Percentiles rank a stretch among this genome's conserved stretches.
Evolutionary conservation across 2,329 filamentous ascomycete species (phyloP).

Genomic region (Fusarium armeniacum): DNA sequence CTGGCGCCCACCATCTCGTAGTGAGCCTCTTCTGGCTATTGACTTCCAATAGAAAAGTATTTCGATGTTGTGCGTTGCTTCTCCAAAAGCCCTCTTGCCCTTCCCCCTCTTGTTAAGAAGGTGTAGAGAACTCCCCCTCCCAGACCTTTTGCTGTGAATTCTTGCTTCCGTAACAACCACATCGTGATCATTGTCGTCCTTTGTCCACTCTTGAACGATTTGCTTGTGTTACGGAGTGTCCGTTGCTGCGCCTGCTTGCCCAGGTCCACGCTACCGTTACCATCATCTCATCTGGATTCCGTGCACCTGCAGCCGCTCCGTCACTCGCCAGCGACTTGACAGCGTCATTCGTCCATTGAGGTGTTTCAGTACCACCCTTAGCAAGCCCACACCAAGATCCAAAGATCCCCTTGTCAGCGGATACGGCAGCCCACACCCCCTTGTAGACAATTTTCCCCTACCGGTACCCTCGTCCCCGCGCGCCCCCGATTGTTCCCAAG

Average conservation of each 20-base stretch:
- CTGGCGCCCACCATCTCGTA: constrained; percentile 39
- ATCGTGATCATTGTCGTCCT: constrained; percentile 21
- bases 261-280: constrained; percentile 47
- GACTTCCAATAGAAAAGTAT: constrained; percentile 41
- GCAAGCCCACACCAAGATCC: constrained; percentile 49
- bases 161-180: constrained; percentile 24
- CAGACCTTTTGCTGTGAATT: constrained; percentile 26
- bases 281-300: constrained; percentile 48
- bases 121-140: constrained; percentile 27
- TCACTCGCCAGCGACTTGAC: constrained; percentile 45
- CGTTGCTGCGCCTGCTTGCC: constrained; percentile 45
- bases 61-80: constrained; percentile 47
- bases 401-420: constrained; percentile 52
- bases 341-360: constrained; percentile 50
- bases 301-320: constrained; percentile 49
- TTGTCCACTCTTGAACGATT: constrained; percentile 42
- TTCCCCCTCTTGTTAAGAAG: constrained; percentile 36
- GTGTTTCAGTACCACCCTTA: constrained; percentile 53
- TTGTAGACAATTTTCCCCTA: constrained; percentile 53
- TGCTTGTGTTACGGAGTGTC: constrained; percentile 45
- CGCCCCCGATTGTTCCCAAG: constrained; percentile 51
- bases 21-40: constrained; percentile 38
- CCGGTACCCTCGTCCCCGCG: constrained; percentile 53
- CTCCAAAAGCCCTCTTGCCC: constrained; percentile 42
- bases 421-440: constrained; percentile 52